Evolutionary conservation across 805 yeast species (phyloP), one percentile per base, ranked within the genome.

Genomic region (Candida quercuum): DNA sequence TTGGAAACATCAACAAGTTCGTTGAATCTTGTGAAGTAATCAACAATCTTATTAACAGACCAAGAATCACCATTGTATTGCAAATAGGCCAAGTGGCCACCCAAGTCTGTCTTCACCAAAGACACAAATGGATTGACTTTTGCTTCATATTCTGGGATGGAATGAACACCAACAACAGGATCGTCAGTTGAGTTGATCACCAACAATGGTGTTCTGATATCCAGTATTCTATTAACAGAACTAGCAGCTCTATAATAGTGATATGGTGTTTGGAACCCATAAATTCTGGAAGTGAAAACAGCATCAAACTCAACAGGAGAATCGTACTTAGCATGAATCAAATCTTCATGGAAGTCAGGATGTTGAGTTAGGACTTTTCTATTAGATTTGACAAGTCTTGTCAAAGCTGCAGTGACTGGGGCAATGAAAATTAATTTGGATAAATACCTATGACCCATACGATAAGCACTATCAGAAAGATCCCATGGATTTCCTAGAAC

Each of bases 401-500:
- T 51, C 32, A 74, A 52, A 28, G 64, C 69, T 18, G 58, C 63
- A 3, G 66, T 52, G 41, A 74, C 59, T 13, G 65, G 60, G 25
- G 67, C 69, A 13, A 60, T 60, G 39, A 72, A 73, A 3, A 72
- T 31, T 22, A 58, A 52, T 27, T 53, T 56, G 6, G 78, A 72
- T 48, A 66, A 50, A 28, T 56, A 57, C 24, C 68, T 59, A 6
- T 44, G 40, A 5, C 59, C 47, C 36, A 78, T 56, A 30, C 69
- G 73, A 32, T 62, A 52, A n/a, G 69, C 64, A 7, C 82, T 69
- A 41, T 71, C 77, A 13, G 71, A 58, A 53, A 84, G 65, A 56
- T 83, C 86, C 89, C 89, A 84, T 9, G 91, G 91, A 17, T 78
- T 64, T 13, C 82, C 80, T 49, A 83, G 59, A 9, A 76, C 59